A percentile compares a stretch with the other conserved stretches of the same genome.
Evolutionary conservation across 306 rosid species (phyloP).

Genomic region (Cyamopsis tetragonoloba): DNA sequence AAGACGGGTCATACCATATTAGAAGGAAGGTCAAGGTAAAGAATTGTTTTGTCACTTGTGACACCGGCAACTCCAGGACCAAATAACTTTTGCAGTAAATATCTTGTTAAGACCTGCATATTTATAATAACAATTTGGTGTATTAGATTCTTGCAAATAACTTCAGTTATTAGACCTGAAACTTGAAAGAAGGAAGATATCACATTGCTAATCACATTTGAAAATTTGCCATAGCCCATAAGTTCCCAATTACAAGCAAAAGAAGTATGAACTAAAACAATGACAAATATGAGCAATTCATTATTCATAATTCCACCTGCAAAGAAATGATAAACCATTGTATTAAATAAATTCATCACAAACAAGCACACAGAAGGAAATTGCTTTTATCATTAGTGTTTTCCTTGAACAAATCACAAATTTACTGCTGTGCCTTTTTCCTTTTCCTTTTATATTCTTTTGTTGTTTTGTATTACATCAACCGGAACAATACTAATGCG

Average conservation of each 20-base stretch:
- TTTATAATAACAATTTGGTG: not conserved
- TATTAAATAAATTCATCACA: not conserved
- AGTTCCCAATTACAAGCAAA: not conserved
- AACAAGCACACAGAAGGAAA: not conserved
- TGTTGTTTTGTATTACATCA: not conserved
- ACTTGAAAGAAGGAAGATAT: not conserved
- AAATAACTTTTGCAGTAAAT: constrained; percentile 66
- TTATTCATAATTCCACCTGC: too few relatives aligned
- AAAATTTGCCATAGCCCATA: not conserved
- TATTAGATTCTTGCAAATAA: constrained; percentile 8
- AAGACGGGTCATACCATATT: constrained; percentile 63
- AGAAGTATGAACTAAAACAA: not conserved
- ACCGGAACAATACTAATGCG: not conserved
- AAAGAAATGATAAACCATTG: not conserved
- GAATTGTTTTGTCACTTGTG: constrained; percentile 50
- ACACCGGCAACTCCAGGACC: constrained; percentile 58
- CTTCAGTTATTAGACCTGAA: not conserved
- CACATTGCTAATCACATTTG: not conserved
- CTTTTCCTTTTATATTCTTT: too few relatives aligned
- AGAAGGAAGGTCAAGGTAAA: constrained; percentile 88
- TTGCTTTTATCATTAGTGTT: not conserved
- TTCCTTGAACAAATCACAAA: not conserved
- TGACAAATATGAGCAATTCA: not conserved
- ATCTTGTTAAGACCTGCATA: constrained; percentile 74
- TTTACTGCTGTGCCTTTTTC: not conserved